Evolutionary conservation across 2,329 filamentous ascomycete species (phyloP).

Genomic region (Cordyceps cateniannulata): DNA sequence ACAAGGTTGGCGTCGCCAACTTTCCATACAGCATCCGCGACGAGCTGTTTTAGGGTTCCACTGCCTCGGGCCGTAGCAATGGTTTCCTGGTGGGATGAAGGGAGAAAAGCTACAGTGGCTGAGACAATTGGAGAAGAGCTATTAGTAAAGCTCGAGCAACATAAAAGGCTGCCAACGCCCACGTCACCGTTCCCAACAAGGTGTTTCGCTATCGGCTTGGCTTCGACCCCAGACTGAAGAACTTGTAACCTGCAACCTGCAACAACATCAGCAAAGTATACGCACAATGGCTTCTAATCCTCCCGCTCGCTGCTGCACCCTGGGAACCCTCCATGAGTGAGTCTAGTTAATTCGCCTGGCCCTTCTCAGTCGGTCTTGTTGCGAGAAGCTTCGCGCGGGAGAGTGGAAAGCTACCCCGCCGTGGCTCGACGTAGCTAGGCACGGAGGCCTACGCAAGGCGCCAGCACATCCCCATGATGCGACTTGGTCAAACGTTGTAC

Average conservation of each 20-base stretch:
- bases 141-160: neutral
- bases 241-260: neutral
- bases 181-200: neutral
- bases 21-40: neutral
- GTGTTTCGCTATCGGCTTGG: neutral
- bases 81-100: neutral
- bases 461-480: neutral
- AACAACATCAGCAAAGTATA: neutral
- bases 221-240: neutral
- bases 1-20: neutral
- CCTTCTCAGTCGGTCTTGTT: neutral
- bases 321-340: conserved; percentile 48
- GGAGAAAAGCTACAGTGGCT: neutral
- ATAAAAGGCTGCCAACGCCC: neutral
- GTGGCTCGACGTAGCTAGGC: neutral
- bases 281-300: conserved; percentile 46
- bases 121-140: neutral
- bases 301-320: conserved; percentile 45
- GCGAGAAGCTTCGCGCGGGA: neutral
- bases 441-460: neutral
- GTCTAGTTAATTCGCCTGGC: conserved; percentile 19
- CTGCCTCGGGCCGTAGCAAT: neutral
- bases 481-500: too few relatives aligned
- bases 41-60: neutral
- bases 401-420: neutral